phyloP scores from a whole-genome alignment of 305 asterid species.

The Nicotiana rustica region DNA sequence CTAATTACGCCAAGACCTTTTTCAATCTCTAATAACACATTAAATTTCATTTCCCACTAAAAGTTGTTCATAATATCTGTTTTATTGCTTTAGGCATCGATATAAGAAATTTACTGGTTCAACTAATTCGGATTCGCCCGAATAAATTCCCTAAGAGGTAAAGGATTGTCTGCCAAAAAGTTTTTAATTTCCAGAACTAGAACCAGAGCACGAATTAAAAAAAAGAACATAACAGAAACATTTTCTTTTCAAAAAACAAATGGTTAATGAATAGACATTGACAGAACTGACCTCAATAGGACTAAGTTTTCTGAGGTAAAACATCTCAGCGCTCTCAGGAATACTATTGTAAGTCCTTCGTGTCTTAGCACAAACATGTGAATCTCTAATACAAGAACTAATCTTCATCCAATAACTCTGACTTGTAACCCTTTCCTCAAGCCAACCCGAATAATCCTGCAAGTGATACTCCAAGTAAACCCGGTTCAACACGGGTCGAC shows the following conservation, averaged over 20 bases:
- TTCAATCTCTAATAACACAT: not conserved
- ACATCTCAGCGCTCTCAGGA: slow-evolving; percentile 65
- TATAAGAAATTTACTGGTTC: not conserved
- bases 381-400: slow-evolving; percentile 76
- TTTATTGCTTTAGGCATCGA: too few relatives aligned
- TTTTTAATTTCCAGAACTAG: not conserved
- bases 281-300: slow-evolving; percentile 64
- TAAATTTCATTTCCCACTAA: not conserved
- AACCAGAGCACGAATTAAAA: not conserved
- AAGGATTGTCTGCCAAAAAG: not conserved
- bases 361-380: slow-evolving; percentile 57
- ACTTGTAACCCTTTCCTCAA: slow-evolving; percentile 48
- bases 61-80: too few relatives aligned
- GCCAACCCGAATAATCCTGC: slow-evolving; percentile 61
- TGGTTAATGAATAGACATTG: too few relatives aligned
- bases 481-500: slow-evolving; percentile 46
- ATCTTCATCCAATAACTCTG: slow-evolving; percentile 57
- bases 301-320: slow-evolving; percentile 62
- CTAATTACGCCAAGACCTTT: too few relatives aligned
- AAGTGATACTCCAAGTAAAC: slow-evolving; percentile 53
- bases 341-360: slow-evolving; percentile 47
- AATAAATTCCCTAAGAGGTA: not conserved
- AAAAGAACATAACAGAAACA: not conserved
- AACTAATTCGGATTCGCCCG: not conserved
- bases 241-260: not conserved